Base-by-base conservation (phyloP, 106 monocot species). In the Hemerocallis citrina region DNA sequence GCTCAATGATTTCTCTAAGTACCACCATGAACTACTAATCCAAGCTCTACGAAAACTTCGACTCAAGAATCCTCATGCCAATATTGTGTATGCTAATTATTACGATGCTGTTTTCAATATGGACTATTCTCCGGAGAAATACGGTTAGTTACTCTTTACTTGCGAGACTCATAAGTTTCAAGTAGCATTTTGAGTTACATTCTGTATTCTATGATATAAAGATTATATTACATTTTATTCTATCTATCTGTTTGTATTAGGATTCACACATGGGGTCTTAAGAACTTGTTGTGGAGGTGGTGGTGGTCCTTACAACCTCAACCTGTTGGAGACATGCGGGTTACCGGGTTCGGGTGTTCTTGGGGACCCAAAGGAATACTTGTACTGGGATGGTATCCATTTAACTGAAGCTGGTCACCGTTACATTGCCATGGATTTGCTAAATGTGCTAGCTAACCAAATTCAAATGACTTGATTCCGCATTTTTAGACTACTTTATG, bases 341-440 rank as follows among this genome's bases (percentile, higher is more conserved):
- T 30, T 39, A 19, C 64, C 57, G 0, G 79, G 75, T n/a, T 45
- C 75, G 3, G 71, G 14, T 13, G 63, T 45, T 6, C 79, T 78
- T 52, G 27, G 16, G 3, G 62, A 78, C 34, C 75, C 79, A 17
- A 75, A 78, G 4, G 37, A 55, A 19, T 75, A 79, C 39, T 57
- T 65, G 13, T 63, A 63, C 34, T 84, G 83, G 83, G 83, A 84
- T 56, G 83, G 83, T 43, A 59, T 78, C 34, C 83, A 84, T 63
- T 17, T 84, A 56, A 84, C 83, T 5, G 83, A 84, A 64, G 78
- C 78, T 0, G 78, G 70, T 7, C 67, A 78, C 32, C 34, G 27
- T 4, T 25, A 55, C 10, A 74, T 83, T 15, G 66, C 78, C 17
- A 7, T 17, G 7, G 51, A 59, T 20, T 21, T 68, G 48, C 58